Evolutionary conservation across 805 yeast species (phyloP).

Genomic region (Zygosaccharomyces bisporus): DNA sequence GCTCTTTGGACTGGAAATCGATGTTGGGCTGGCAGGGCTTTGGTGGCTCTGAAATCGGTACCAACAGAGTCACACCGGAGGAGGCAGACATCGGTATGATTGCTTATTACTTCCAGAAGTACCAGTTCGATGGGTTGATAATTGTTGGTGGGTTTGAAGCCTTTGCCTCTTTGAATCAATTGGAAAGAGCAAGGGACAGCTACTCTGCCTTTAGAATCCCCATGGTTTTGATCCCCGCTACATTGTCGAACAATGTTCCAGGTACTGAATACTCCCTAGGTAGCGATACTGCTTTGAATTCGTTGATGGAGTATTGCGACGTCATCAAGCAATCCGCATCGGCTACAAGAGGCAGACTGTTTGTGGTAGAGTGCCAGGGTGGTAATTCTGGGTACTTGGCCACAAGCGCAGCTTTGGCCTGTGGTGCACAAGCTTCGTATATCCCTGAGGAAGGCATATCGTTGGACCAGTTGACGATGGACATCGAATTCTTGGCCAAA

Average conservation of each 20-base stretch:
- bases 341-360: constrained; percentile 72
- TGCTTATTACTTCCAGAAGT: constrained; percentile 68
- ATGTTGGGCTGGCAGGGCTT: constrained; percentile 67
- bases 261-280: constrained; percentile 79
- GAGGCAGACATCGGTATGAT: constrained; percentile 65
- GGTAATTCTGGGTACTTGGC: constrained; percentile 82
- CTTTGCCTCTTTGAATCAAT: constrained; percentile 63
- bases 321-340: constrained; percentile 76
- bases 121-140: constrained; percentile 64
- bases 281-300: constrained; percentile 69
- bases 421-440: constrained; percentile 72
- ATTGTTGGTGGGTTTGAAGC: constrained; percentile 83
- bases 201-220: constrained; percentile 76
- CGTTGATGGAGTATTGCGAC: constrained; percentile 69
- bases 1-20: constrained; percentile 60
- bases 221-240: constrained; percentile 73
- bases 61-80: constrained; percentile 66
- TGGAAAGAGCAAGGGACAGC: constrained; percentile 53
- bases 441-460: constrained; percentile 70
- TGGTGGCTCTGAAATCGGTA: constrained; percentile 83
- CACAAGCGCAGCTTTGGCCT: constrained; percentile 59
- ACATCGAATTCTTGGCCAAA: constrained; percentile 56
- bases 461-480: constrained; percentile 58
- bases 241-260: constrained; percentile 76
- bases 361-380: constrained; percentile 81